Conservation (phyloP, 352 stramenopile genomes). For the Globisporangium barbulae region DNA sequence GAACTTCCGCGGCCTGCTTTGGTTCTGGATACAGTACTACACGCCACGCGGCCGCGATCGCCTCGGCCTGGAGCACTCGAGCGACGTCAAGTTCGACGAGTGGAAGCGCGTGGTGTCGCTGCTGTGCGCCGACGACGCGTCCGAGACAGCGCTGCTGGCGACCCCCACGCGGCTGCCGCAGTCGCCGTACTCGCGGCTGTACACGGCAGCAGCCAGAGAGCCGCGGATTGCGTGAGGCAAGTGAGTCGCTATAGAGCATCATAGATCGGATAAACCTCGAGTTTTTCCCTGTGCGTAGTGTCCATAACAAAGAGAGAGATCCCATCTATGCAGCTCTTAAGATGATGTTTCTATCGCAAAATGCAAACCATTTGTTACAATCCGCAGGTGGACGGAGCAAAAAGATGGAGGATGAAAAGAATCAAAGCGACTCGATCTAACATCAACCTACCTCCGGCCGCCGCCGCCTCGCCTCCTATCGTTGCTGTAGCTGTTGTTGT, state of each 20-base stretch:
- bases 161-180: slow-evolving; percentile 45
- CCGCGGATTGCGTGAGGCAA: slow-evolving; percentile 9
- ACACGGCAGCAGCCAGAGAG: slow-evolving; percentile 19
- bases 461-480: slow-evolving; percentile 16
- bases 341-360: background rate
- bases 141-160: slow-evolving; percentile 72
- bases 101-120: slow-evolving; percentile 90
- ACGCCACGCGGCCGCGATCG: slow-evolving; percentile 90
- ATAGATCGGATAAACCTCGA: slow-evolving; percentile 6
- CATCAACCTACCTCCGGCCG: slow-evolving; percentile 15
- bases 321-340: background rate
- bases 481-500: slow-evolving; percentile 12
- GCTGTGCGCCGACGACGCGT: slow-evolving; percentile 92
- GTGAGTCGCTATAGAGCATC: slow-evolving; percentile 1
- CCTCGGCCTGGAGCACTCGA: slow-evolving; percentile 93
- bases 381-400: background rate
- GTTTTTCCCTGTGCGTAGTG: slow-evolving; percentile 2
- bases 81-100: slow-evolving; percentile 93
- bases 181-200: slow-evolving; percentile 68
- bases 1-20: slow-evolving; percentile 93
- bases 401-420: background rate
- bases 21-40: slow-evolving; percentile 97
- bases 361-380: background rate
- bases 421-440: background rate
- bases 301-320: background rate